A percentile compares a stretch with the other conserved stretches of the same genome.
Evolutionary conservation across 345 rosid species (phyloP).

Genomic region (Luvunga scandens): DNA sequence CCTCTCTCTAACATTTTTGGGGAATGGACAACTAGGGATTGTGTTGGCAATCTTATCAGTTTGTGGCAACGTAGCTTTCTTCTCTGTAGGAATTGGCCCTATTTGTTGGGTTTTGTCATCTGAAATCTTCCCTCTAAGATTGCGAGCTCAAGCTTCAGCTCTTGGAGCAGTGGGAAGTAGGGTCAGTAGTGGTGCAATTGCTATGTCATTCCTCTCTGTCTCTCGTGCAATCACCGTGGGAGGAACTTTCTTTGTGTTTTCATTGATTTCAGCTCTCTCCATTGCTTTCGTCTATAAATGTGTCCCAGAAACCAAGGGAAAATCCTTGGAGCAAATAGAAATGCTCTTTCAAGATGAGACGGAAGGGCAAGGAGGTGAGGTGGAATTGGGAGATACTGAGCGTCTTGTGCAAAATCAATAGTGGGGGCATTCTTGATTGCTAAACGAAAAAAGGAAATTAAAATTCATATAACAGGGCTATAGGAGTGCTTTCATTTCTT

Average conservation of each 20-base stretch:
- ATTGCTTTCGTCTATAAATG: conserved; percentile 42
- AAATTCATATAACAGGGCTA: not conserved
- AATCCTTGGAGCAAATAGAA: conserved; percentile 65
- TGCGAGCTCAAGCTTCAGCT: conserved; percentile 66
- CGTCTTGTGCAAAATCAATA: conserved; percentile 17
- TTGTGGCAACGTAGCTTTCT: conserved; percentile 63
- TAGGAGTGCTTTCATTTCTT: not conserved
- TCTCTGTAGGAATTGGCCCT: conserved; percentile 65
- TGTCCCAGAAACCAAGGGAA: conserved; percentile 73
- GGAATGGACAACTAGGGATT: conserved; percentile 33
- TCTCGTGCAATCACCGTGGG: conserved; percentile 49
- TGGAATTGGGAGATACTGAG: conserved; percentile 21
- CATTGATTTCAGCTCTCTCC: conserved; percentile 40
- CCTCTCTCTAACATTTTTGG: conserved; percentile 33
- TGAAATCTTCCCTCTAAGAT: conserved; percentile 61
- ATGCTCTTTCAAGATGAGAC: conserved; percentile 36
- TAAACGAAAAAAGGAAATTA: not conserved
- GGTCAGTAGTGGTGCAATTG: conserved; percentile 57
- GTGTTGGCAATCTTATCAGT: conserved; percentile 41
- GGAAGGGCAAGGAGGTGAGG: conserved; percentile 30
- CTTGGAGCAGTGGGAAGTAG: conserved; percentile 60
- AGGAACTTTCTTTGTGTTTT: conserved; percentile 55
- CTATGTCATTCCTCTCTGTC: conserved; percentile 67
- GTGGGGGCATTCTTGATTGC: not conserved
- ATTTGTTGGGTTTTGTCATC: conserved; percentile 60